Conservation (phyloP, 1,284 basidiomycete species). For the Apiotrichum siamense region DNA sequence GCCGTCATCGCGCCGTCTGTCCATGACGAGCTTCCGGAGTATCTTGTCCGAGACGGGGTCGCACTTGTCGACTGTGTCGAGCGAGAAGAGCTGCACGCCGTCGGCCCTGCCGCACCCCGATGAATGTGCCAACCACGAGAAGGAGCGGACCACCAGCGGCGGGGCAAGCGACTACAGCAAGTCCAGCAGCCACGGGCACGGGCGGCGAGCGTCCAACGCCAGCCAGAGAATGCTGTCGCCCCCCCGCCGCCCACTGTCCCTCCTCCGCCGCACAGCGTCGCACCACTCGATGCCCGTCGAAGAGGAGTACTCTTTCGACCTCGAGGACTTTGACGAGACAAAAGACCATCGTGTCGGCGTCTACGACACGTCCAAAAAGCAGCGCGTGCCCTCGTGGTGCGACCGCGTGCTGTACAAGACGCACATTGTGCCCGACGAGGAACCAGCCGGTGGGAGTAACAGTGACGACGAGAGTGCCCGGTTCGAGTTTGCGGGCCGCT, state of each 20-base stretch:
- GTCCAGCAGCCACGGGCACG: background rate
- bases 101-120: background rate
- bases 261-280: background rate
- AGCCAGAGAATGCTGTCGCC: background rate
- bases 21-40: slow-evolving; percentile 21
- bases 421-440: slow-evolving; percentile 32
- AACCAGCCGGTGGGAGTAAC: background rate
- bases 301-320: background rate
- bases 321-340: slow-evolving; percentile 22
- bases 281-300: background rate
- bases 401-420: slow-evolving; percentile 48
- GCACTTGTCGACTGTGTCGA: background rate
- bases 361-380: slow-evolving; percentile 52
- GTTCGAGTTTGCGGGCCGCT: background rate
- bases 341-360: slow-evolving; percentile 45
- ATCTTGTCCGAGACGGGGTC: slow-evolving; percentile 9
- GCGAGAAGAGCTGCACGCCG: slow-evolving; percentile 1
- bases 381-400: slow-evolving; percentile 52
- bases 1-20: slow-evolving; percentile 20
- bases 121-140: background rate
- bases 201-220: background rate
- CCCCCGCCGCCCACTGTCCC: background rate
- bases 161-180: background rate
- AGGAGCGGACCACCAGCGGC: background rate
- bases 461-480: slow-evolving; percentile 6